Percentiles rank a stretch among this genome's conserved stretches.
Conservation (phyloP, 2,329 filamentous ascomycete species). For the Fusarium kyushuense region DNA sequence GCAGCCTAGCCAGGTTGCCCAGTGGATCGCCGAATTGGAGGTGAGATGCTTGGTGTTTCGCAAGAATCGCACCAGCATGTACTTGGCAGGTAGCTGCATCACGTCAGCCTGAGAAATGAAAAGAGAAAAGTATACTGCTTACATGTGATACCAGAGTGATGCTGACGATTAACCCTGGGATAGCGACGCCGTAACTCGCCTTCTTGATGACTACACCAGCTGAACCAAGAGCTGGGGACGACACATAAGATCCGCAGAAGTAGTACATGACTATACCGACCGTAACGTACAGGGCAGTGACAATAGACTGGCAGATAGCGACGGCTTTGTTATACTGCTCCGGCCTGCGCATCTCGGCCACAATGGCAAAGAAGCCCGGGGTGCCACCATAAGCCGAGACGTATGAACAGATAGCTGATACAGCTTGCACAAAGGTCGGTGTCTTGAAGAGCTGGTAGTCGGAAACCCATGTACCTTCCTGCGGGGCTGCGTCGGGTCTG, state of each 20-base stretch:
- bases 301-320: conserved; percentile 43
- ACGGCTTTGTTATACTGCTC: conserved; percentile 45
- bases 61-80: conserved; percentile 35
- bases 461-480: conserved; percentile 44
- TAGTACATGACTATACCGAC: conserved; percentile 58
- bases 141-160: conserved; percentile 45
- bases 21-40: conserved; percentile 47
- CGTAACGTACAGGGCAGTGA: conserved; percentile 51
- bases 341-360: conserved; percentile 51
- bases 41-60: conserved; percentile 49
- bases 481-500: conserved; percentile 29
- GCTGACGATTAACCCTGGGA: conserved; percentile 48
- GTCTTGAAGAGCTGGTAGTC: conserved; percentile 50
- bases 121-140: accelerated
- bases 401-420: conserved; percentile 50
- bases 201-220: conserved; percentile 58
- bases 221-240: conserved; percentile 61
- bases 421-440: conserved; percentile 50
- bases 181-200: conserved; percentile 56
- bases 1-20: conserved; percentile 50
- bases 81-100: conserved; percentile 22
- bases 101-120: neutral
- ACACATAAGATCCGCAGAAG: conserved; percentile 60
- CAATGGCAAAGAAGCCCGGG: conserved; percentile 51
- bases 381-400: conserved; percentile 56